Conservation (phyloP, 768 basidiomycete genomes). For the Trametes cubensis region DNA sequence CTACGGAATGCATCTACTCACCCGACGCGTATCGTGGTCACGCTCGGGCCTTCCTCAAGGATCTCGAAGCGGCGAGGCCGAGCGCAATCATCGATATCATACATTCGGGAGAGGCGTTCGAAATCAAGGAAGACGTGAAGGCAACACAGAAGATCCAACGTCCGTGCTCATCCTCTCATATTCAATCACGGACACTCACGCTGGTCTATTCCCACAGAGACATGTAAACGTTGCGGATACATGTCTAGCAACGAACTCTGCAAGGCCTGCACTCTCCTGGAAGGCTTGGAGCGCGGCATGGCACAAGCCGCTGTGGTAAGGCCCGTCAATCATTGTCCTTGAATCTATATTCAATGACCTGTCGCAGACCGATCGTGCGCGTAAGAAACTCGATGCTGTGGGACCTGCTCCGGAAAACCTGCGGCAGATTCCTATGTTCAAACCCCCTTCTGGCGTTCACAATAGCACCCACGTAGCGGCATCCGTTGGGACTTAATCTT, state of each 20-base stretch:
- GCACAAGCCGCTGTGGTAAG: constrained; percentile 51
- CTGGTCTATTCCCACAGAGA: constrained; percentile 53
- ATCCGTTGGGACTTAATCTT: neutral
- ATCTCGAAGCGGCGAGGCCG: constrained; percentile 90
- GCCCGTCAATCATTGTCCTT: constrained; percentile 15
- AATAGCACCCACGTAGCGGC: neutral
- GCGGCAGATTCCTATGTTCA: constrained; percentile 77
- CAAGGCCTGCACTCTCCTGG: constrained; percentile 88
- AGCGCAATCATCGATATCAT: constrained; percentile 98
- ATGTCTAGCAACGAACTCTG: constrained; percentile 98
- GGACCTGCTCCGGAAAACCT: constrained; percentile 67
- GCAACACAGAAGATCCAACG: constrained; percentile 83
- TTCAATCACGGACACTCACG: neutral
- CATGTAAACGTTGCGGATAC: constrained; percentile 89
- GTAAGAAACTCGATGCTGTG: constrained; percentile 61
- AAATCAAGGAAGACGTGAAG: constrained; percentile 82
- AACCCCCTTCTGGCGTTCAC: constrained; percentile 33
- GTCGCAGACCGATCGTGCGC: constrained; percentile 66
- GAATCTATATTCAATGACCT: neutral
- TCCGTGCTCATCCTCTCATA: constrained; percentile 43
- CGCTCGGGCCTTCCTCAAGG: constrained; percentile 91
- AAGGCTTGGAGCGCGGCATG: constrained; percentile 88
- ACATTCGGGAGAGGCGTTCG: constrained; percentile 92
- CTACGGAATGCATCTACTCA: constrained; percentile 98
- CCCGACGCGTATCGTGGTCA: constrained; percentile 99